Base-by-base conservation (phyloP, 768 basidiomycete genomes). In the Russula olivacea region DNA sequence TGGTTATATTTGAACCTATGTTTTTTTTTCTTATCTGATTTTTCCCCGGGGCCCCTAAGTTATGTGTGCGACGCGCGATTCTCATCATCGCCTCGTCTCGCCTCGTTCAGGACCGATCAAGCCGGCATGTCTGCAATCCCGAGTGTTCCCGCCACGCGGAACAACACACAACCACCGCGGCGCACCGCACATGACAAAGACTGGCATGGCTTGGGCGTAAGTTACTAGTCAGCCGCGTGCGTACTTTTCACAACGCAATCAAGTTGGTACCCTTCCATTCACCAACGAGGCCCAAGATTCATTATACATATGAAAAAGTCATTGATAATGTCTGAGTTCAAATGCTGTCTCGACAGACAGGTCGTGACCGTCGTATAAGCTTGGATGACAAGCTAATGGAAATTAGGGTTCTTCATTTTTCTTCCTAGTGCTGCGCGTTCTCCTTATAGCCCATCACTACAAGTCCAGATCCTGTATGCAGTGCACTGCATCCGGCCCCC, bases 41-140 rank as follows among this genome's bases (percentile, higher is more conserved):
- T 30, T 4, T 30, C 6, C 6, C 3, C 5, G 28, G 28, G n/a
- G 2, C 28, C 4, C 28, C 28, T 28, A 28, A 28, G 28, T 28
- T 30, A 28, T 28, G 28, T 2, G 28, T 28, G 28, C n/a, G n/a
- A n/a, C n/a, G 28, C 28, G 30, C 30, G 30, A 30, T 7, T 30
- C 30, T 30, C 30, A 28, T 28, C 28, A 30, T 30, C 30, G 30
- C 30, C 30, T 51, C 50, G n/a, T n/a, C n/a, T 47, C 45, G 45
- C 45, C 45, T 47, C 45, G 40, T 47, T 21, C 45, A 47, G 62
- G 62, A 52, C 62, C 62, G 62, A 28, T 49, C 28, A 38, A 59
- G 4, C 62, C 62, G 62, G 28, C 32, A 30, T n/a, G 34, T 36
- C 38, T 50, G 38, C 48, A 55, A 55, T 55, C 28, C 54, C 36